A percentile compares a stretch with the other conserved stretches of the same genome.
phyloP scores from a whole-genome alignment of 1,139 yeast species.

The Kurtzmaniella quercitrusa region DNA sequence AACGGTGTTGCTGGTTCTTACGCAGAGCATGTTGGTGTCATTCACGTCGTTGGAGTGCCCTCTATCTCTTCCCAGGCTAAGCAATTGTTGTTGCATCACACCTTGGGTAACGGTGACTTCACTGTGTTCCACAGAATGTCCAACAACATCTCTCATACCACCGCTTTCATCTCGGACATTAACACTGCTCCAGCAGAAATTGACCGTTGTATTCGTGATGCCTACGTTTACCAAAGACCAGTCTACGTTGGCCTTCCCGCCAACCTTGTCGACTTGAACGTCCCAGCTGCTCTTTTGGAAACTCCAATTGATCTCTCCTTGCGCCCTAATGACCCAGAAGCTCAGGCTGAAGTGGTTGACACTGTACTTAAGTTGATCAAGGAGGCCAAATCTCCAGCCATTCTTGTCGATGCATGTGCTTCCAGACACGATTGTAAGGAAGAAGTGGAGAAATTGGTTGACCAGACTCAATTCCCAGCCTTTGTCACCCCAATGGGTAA shows the following conservation, averaged over 20 bases:
- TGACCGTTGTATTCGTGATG: constrained; percentile 33
- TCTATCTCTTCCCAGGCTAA: constrained; percentile 62
- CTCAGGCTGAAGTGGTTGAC: constrained; percentile 70
- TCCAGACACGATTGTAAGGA: constrained; percentile 65
- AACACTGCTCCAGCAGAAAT: constrained; percentile 28
- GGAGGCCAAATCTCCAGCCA: constrained; percentile 62
- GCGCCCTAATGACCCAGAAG: constrained; percentile 48
- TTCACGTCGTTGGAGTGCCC: constrained; percentile 57
- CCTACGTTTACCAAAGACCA: constrained; percentile 35
- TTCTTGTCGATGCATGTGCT: constrained; percentile 86
- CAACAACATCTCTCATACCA: constrained; percentile 26
- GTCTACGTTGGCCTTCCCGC: constrained; percentile 37
- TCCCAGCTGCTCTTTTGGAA: constrained; percentile 25
- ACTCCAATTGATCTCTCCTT: constrained; percentile 28
- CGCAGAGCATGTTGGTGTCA: constrained; percentile 56
- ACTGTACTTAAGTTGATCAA: constrained; percentile 48
- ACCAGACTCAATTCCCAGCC: constrained; percentile 73
- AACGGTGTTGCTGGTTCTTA: constrained; percentile 58
- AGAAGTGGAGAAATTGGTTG: constrained; percentile 61
- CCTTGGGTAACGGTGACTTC: constrained; percentile 82
- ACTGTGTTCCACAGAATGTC: constrained; percentile 71
- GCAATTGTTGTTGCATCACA: constrained; percentile 50
- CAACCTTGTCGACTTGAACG: constrained; percentile 32
- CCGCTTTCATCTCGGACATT: constrained; percentile 27
- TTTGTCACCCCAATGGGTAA: constrained; percentile 92